Conservation (phyloP, 805 yeast species). For the Wickerhamiella cacticola region DNA sequence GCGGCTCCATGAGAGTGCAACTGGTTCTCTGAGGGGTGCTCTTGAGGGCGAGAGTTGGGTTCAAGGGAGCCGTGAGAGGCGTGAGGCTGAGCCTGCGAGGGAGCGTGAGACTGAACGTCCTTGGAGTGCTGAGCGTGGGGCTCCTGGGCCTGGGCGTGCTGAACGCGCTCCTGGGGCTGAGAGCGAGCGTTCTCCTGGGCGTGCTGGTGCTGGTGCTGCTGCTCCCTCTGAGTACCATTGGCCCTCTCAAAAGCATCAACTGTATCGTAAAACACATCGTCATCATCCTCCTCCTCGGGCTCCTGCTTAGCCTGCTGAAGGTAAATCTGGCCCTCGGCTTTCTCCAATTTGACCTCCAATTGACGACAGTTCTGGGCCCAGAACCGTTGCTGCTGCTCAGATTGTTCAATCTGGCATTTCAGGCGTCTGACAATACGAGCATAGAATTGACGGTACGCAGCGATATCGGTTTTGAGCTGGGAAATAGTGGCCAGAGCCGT, state of each 20-base stretch:
- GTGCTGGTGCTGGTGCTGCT: background rate
- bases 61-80: too few species aligned
- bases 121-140: too few species aligned
- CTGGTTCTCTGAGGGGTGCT: too few species aligned
- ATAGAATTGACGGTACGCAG: slow-evolving; percentile 12
- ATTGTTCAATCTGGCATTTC: slow-evolving; percentile 17
- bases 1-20: background rate
- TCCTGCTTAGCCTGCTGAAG: slow-evolving; percentile 26
- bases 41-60: too few species aligned
- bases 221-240: slow-evolving; percentile 5
- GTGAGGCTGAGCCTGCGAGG: too few species aligned
- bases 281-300: slow-evolving; percentile 27
- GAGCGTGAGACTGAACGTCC: too few species aligned
- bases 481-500: slow-evolving; percentile 5
- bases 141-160: too few species aligned
- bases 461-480: slow-evolving; percentile 16
- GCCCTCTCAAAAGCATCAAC: slow-evolving; percentile 16
- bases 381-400: slow-evolving; percentile 23
- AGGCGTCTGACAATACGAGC: slow-evolving; percentile 2
- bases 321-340: slow-evolving; percentile 30
- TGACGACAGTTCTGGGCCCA: slow-evolving; percentile 36
- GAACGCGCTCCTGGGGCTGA: too few species aligned
- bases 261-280: slow-evolving; percentile 30
- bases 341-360: slow-evolving; percentile 32
- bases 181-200: background rate